Percentiles rank a stretch among this genome's conserved stretches.
phyloP scores from a whole-genome alignment of 1,284 basidiomycete genomes.

The Limonomyces culmigenus region DNA sequence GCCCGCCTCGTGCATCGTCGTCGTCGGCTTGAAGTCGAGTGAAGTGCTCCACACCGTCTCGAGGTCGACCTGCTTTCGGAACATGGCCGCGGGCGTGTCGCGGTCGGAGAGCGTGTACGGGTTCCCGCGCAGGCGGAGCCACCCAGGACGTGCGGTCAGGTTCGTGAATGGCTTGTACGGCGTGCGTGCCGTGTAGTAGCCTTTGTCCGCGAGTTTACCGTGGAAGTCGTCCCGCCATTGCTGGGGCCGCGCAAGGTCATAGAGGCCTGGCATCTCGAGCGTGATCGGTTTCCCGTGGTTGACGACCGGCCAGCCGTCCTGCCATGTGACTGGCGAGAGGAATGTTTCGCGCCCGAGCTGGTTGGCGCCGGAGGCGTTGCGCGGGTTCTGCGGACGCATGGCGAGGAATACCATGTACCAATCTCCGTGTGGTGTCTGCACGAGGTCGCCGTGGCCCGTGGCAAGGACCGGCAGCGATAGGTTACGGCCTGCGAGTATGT shows the following conservation, averaged over 20 bases:
- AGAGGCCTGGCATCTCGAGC: constrained; percentile 6
- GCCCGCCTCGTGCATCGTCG: not conserved
- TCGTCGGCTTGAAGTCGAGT: constrained; percentile 1
- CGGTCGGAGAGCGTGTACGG: constrained; percentile 7
- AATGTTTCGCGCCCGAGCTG: constrained; percentile 7
- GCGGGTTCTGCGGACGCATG: constrained; percentile 7
- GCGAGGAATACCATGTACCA: constrained; percentile 8
- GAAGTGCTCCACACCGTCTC: constrained; percentile 1
- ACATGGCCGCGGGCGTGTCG: constrained; percentile 7
- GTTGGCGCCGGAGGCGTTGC: constrained; percentile 2
- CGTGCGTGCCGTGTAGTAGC: constrained; percentile 6
- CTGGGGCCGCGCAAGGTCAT: constrained; percentile 5
- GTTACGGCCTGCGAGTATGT: constrained; percentile 3
- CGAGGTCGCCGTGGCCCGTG: constrained; percentile 7
- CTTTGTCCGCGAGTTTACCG: constrained; percentile 5
- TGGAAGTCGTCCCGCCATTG: constrained; percentile 6
- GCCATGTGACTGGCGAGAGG: constrained; percentile 6
- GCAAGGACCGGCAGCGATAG: constrained; percentile 5
- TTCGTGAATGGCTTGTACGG: constrained; percentile 4
- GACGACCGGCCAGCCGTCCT: constrained; percentile 6
- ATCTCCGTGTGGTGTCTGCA: constrained; percentile 6
- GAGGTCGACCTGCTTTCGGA: constrained; percentile 6
- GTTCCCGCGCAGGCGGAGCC: constrained; percentile 5
- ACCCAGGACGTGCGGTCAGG: constrained; percentile 1
- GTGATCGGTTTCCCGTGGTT: constrained; percentile 7